Evolutionary conservation across 148 eudicot genomes (phyloP).

Genomic region (Cornus florida): DNA sequence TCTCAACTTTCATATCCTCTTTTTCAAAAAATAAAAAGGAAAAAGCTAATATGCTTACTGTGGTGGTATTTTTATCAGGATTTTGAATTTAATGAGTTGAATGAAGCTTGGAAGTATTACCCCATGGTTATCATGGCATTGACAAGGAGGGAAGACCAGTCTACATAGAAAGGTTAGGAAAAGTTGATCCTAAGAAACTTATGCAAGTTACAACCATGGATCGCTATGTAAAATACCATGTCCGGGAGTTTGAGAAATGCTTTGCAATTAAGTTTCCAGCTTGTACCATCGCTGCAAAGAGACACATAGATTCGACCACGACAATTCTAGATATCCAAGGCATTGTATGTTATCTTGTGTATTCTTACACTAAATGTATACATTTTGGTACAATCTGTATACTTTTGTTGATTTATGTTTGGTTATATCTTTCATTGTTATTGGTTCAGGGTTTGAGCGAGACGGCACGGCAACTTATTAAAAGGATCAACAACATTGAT

Average conservation of each 20-base stretch:
- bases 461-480: conserved; percentile 79
- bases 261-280: conserved; percentile 83
- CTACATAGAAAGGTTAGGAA: conserved; percentile 91
- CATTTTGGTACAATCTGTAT: neutral
- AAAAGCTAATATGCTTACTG: neutral
- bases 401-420: conserved; percentile 7
- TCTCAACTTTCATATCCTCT: neutral
- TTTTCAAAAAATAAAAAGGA: no score
- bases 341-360: conserved; percentile 58
- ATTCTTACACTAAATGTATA: neutral
- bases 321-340: conserved; percentile 96
- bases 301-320: conserved; percentile 92
- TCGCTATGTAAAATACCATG: conserved; percentile 82
- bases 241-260: conserved; percentile 84
- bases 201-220: conserved; percentile 92
- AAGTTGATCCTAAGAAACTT: conserved; percentile 85
- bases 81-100: conserved; percentile 73
- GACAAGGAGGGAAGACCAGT: conserved; percentile 96
- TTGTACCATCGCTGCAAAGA: conserved; percentile 85
- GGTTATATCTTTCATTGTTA: neutral
- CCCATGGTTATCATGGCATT: conserved; percentile 95
- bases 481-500: conserved; percentile 87
- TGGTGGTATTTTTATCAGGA: conserved; percentile 49
- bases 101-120: conserved; percentile 75
- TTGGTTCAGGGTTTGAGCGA: conserved; percentile 75